Evolutionary conservation across 768 basidiomycete genomes (phyloP).

Genomic region (Pleurotus citrinopileatus): DNA sequence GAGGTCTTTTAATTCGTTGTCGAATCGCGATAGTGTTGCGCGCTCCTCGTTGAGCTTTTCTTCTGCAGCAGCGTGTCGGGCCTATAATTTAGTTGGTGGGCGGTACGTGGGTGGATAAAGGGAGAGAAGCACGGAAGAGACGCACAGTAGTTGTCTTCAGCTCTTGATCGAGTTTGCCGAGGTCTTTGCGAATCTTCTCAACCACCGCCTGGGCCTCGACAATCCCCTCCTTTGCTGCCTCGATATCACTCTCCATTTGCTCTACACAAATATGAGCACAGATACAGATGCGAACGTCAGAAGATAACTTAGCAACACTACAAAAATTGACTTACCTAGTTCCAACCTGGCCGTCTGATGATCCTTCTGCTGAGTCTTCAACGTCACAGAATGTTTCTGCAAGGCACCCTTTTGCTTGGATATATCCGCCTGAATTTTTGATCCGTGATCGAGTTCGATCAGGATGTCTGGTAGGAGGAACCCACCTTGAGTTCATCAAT

Average conservation of each 20-base stretch:
- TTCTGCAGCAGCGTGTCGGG: constrained; percentile 61
- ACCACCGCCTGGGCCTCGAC: constrained; percentile 44
- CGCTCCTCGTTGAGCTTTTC: constrained; percentile 78
- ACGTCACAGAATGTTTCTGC: constrained; percentile 74
- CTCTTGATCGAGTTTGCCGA: constrained; percentile 54
- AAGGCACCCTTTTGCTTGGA: constrained; percentile 76
- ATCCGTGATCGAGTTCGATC: too few relatives aligned
- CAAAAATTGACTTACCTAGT: constrained; percentile 54
- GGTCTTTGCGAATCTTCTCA: constrained; percentile 56
- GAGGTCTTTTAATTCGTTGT: constrained; percentile 82
- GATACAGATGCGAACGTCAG: too few relatives aligned
- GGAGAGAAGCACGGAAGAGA: too few relatives aligned
- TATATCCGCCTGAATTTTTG: constrained; percentile 84
- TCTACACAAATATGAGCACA: too few relatives aligned
- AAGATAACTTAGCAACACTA: background rate
- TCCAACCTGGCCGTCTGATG: constrained; percentile 85
- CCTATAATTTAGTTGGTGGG: constrained; percentile 31
- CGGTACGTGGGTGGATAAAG: background rate
- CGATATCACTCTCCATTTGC: constrained; percentile 77
- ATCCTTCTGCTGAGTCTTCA: constrained; percentile 90
- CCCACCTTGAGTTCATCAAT: constrained; percentile 87
- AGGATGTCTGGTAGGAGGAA: too few relatives aligned
- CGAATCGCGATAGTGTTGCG: constrained; percentile 84
- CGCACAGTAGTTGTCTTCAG: constrained; percentile 44
- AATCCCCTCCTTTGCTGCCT: constrained; percentile 40